Percentiles rank a stretch among this genome's conserved stretches.
Conservation (phyloP, 768 basidiomycete species). For the Tricholoma furcatifolium region DNA sequence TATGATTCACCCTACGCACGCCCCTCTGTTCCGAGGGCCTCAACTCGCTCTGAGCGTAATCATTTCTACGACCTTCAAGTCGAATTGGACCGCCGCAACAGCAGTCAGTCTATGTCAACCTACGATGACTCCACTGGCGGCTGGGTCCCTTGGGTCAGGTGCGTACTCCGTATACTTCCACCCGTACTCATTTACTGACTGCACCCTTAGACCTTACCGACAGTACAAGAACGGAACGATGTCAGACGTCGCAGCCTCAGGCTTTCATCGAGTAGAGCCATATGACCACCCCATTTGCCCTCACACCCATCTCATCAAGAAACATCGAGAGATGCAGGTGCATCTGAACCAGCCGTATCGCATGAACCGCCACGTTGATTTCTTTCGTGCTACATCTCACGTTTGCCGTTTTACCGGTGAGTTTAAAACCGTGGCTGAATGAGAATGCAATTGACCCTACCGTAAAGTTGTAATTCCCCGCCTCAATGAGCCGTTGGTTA, state of each 20-base stretch:
- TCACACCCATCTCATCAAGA: not conserved
- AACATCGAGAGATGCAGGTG: not conserved
- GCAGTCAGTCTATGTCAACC: not conserved
- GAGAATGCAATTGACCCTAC: slow-evolving; percentile 18
- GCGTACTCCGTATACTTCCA: not conserved
- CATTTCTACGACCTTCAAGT: no score
- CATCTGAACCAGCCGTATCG: not conserved
- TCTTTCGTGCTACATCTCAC: no score
- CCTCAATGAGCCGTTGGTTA: not conserved
- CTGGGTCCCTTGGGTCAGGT: not conserved
- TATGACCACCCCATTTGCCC: not conserved
- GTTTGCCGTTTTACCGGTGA: not conserved
- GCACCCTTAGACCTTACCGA: not conserved
- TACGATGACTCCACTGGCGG: not conserved
- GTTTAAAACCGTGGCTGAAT: not conserved
- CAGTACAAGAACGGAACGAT: not conserved
- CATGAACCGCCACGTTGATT: not conserved
- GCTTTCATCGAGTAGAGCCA: not conserved
- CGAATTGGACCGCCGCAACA: not conserved
- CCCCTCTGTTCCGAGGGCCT: no score
- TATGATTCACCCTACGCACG: no score
- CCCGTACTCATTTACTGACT: not conserved
- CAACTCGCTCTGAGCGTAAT: no score
- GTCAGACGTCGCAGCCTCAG: not conserved
- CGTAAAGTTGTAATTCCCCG: not conserved